Conservation (phyloP, 2,329 filamentous ascomycete genomes). For the Talaromyces sp. region DNA sequence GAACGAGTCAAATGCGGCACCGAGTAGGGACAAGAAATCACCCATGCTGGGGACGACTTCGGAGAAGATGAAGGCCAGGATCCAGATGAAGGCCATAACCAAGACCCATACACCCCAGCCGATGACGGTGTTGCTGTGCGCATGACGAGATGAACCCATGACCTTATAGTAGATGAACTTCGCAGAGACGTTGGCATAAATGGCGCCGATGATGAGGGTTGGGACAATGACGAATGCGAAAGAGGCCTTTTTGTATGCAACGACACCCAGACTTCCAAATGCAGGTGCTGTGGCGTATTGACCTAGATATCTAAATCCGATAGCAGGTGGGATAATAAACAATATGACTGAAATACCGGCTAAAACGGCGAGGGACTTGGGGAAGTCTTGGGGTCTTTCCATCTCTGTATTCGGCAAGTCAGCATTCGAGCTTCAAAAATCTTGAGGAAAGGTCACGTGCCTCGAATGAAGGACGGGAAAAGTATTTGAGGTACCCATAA, state of each 20-base stretch:
- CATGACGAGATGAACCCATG: constrained; percentile 45
- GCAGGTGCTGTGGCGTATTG: constrained; percentile 52
- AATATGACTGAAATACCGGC: constrained; percentile 45
- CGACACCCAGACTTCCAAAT: constrained; percentile 46
- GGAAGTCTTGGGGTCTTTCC: constrained; percentile 47
- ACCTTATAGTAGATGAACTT: constrained; percentile 48
- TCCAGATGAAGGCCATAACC: constrained; percentile 45
- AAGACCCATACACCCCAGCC: constrained; percentile 48
- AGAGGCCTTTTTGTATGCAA: constrained; percentile 48
- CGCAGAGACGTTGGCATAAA: constrained; percentile 50
- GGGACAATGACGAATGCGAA: constrained; percentile 53
- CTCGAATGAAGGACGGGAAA: constrained; percentile 52
- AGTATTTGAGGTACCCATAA: constrained; percentile 53
- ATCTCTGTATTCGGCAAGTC: background rate
- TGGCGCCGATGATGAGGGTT: constrained; percentile 49
- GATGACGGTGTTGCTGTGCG: constrained; percentile 47
- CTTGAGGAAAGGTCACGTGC: constrained; percentile 31
- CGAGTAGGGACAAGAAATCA: constrained; percentile 49
- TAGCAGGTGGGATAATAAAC: constrained; percentile 50
- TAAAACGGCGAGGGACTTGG: constrained; percentile 49
- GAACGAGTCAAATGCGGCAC: constrained; percentile 50
- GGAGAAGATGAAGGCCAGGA: constrained; percentile 47
- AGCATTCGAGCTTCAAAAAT: background rate
- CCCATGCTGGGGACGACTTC: constrained; percentile 52
- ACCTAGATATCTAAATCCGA: constrained; percentile 50